phyloP scores from a whole-genome alignment of 176 grass and related monocot genomes.

The Calamus simplicifolius region DNA sequence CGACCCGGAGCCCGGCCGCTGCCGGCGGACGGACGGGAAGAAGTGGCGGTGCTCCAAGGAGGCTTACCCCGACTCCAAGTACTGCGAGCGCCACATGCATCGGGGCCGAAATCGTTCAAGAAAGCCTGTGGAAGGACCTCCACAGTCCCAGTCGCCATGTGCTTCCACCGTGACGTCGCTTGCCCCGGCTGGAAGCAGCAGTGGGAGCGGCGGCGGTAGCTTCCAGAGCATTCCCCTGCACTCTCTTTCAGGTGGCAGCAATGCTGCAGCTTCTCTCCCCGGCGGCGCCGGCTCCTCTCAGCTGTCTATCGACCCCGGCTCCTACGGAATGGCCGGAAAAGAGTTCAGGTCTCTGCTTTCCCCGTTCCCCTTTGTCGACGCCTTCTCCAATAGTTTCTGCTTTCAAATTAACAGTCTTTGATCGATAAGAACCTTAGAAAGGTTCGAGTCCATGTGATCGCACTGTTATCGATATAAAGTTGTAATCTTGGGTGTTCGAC shows the following conservation, averaged over 20 bases:
- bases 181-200: background rate
- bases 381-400: no score
- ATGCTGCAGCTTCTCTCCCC: slow-evolving; percentile 12
- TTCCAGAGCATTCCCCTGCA: background rate
- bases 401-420: no score
- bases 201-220: slow-evolving; percentile 2
- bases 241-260: slow-evolving; percentile 10
- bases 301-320: no score
- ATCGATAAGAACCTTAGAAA: no score
- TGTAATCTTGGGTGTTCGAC: no score
- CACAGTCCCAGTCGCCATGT: slow-evolving; percentile 15
- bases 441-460: no score
- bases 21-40: slow-evolving; percentile 89
- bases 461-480: no score
- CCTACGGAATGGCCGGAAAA: no score
- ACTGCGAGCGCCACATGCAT: slow-evolving; percentile 98
- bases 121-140: slow-evolving; percentile 96
- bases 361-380: no score
- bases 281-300: slow-evolving; percentile 17
- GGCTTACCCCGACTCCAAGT: slow-evolving; percentile 83
- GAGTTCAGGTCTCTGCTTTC: no score
- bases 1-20: slow-evolving; percentile 79
- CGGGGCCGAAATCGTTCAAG: slow-evolving; percentile 94
- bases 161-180: background rate
- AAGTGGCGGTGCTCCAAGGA: slow-evolving; percentile 97